A percentile compares a stretch with the other conserved stretches of the same genome.
Evolutionary conservation across 345 rosid genomes (phyloP).

Genomic region (Viola odorata): DNA sequence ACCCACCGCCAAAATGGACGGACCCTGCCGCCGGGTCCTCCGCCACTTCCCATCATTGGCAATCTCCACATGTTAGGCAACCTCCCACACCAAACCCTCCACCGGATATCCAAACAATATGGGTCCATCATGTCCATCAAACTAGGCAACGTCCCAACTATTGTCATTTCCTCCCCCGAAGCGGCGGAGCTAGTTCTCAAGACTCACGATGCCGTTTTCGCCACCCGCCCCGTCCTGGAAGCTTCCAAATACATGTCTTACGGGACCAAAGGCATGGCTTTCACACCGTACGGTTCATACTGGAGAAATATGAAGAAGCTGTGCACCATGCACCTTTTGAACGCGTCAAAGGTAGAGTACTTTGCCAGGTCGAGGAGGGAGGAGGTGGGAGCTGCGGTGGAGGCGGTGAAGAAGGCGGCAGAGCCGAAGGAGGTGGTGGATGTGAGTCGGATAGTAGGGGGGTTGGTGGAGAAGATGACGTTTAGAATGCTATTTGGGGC

Average conservation of each 20-base stretch:
- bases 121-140: conserved; percentile 45
- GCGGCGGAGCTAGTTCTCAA: conserved; percentile 28
- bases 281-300: conserved; percentile 21
- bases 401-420: neutral
- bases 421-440: conserved; percentile 9
- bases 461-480: conserved; percentile 13
- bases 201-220: conserved; percentile 8
- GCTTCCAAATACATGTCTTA: conserved; percentile 3
- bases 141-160: conserved; percentile 34
- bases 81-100: conserved; percentile 16
- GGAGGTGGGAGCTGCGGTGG: conserved; percentile 11
- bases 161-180: conserved; percentile 38
- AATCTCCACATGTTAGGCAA: conserved; percentile 16
- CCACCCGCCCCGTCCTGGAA: conserved; percentile 25
- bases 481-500: conserved; percentile 20
- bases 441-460: conserved; percentile 2
- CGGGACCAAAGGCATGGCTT: conserved; percentile 19
- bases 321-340: conserved; percentile 24
- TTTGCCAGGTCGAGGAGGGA: conserved; percentile 19
- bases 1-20: neutral
- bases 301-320: conserved; percentile 28
- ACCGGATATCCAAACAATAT: conserved; percentile 22
- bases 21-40: conserved; percentile 15
- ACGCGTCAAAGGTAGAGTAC: conserved; percentile 21
- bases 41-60: conserved; percentile 7